Conservation (phyloP, 768 basidiomycete species). For the Chalciporus chontae region DNA sequence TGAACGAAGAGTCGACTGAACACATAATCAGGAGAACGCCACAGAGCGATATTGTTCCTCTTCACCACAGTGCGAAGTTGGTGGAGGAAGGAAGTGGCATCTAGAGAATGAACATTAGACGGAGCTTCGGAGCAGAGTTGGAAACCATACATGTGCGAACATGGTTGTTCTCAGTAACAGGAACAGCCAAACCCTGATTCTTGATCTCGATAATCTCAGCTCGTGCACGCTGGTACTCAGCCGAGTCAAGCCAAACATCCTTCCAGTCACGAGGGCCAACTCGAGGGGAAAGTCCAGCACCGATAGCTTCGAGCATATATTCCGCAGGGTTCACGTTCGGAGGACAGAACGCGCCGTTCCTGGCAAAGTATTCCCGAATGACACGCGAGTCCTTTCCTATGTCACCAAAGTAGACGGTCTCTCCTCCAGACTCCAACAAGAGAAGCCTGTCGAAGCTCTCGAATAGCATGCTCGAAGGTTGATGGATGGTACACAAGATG, state of each 20-base stretch:
- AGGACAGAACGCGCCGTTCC: slow-evolving; percentile 68
- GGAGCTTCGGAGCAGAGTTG: not conserved
- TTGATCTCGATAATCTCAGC: slow-evolving; percentile 48
- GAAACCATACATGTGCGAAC: slow-evolving; percentile 45
- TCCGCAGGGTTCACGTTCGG: slow-evolving; percentile 75
- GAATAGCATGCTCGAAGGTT: slow-evolving; percentile 82
- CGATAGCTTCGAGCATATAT: slow-evolving; percentile 84
- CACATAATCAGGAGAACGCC: slow-evolving; percentile 83
- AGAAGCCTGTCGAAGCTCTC: slow-evolving; percentile 78
- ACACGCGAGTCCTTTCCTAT: slow-evolving; percentile 71
- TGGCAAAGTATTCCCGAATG: slow-evolving; percentile 73
- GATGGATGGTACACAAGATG: slow-evolving; percentile 88
- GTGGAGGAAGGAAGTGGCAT: slow-evolving; percentile 72
- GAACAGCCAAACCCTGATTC: slow-evolving; percentile 40
- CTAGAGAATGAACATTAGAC: slow-evolving; percentile 30
- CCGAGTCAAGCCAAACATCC: slow-evolving; percentile 76
- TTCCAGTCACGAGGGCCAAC: slow-evolving; percentile 84
- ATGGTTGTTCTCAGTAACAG: slow-evolving; percentile 37
- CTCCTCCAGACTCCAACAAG: slow-evolving; percentile 72
- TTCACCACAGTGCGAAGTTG: slow-evolving; percentile 67
- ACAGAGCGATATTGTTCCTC: slow-evolving; percentile 68
- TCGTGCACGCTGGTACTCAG: slow-evolving; percentile 45
- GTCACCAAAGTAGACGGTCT: slow-evolving; percentile 92
- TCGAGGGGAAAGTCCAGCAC: slow-evolving; percentile 71
- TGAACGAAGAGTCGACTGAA: slow-evolving; percentile 81